phyloP scores from a whole-genome alignment of 352 stramenopile genomes.

The Globisporangium iwayamae region DNA sequence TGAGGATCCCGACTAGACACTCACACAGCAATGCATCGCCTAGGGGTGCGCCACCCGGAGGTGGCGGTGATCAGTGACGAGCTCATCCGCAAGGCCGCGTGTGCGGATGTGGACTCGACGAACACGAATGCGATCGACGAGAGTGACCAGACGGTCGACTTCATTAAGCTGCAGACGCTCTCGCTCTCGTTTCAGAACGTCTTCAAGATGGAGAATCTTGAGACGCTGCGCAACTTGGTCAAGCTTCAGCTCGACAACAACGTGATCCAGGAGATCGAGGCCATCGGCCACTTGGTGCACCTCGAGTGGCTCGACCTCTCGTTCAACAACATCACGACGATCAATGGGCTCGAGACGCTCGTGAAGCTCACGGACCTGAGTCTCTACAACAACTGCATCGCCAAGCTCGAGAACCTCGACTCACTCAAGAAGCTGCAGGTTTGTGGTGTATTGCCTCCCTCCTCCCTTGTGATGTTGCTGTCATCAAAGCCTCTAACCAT shows the following conservation, averaged over 20 bases:
- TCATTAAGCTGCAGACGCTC: constrained; percentile 70
- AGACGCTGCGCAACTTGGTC: constrained; percentile 84
- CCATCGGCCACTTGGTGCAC: constrained; percentile 80
- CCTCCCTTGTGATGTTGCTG: too few species aligned
- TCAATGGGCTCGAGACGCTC: constrained; percentile 90
- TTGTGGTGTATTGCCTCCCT: background rate
- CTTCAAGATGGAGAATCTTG: constrained; percentile 93
- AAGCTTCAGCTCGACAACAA: constrained; percentile 96
- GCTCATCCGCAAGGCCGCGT: constrained; percentile 64
- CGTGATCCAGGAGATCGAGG: constrained; percentile 89
- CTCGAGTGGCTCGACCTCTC: constrained; percentile 93
- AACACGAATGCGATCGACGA: constrained; percentile 79
- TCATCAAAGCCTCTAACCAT: too few species aligned
- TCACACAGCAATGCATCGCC: constrained; percentile 47
- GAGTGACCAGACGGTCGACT: constrained; percentile 58
- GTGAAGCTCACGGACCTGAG: constrained; percentile 89
- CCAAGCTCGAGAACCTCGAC: constrained; percentile 90
- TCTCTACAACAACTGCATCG: constrained; percentile 93
- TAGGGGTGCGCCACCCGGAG: constrained; percentile 69
- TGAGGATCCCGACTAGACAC: constrained; percentile 4
- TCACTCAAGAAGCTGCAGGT: constrained; percentile 85
- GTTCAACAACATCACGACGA: constrained; percentile 93
- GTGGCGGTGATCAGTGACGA: constrained; percentile 81
- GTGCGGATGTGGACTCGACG: constrained; percentile 49
- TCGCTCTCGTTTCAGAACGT: constrained; percentile 92